phyloP scores from a whole-genome alignment of 2,329 filamentous ascomycete genomes.

The Aspergillus pseudoglaucus region DNA sequence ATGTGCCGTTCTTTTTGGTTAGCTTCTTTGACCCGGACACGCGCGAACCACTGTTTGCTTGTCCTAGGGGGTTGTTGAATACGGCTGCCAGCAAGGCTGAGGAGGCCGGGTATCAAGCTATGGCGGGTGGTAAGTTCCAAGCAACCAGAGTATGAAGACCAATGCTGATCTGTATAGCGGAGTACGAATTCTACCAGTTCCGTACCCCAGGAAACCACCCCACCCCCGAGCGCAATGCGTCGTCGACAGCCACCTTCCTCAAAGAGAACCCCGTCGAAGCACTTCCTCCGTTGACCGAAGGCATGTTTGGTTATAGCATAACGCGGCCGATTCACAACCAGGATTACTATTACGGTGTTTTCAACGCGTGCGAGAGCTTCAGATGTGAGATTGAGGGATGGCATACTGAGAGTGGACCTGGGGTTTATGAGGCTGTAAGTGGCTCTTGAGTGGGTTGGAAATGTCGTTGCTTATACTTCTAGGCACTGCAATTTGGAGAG shows the following conservation, averaged over 20 bases:
- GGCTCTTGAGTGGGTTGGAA: neutral
- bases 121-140: conserved; percentile 70
- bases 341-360: conserved; percentile 86
- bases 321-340: conserved; percentile 83
- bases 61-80: conserved; percentile 69
- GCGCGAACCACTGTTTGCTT: conserved; percentile 63
- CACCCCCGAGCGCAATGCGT: conserved; percentile 52
- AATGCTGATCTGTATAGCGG: conserved; percentile 51
- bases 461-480: conserved; percentile 11
- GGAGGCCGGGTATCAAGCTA: conserved; percentile 65
- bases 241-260: conserved; percentile 68
- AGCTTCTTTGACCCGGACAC: conserved; percentile 79
- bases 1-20: conserved; percentile 78
- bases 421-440: conserved; percentile 82
- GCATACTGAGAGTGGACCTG: conserved; percentile 91
- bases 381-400: conserved; percentile 81
- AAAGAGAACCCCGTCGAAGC: conserved; percentile 63
- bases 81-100: conserved; percentile 61
- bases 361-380: conserved; percentile 71
- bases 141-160: neutral
- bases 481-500: conserved; percentile 81
- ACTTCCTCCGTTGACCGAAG: conserved; percentile 77
- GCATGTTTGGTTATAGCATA: conserved; percentile 93
- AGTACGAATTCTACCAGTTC: conserved; percentile 95
- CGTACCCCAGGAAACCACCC: conserved; percentile 52